These are phyloP conservation scores for Paspalum vaginatum DNA, from an alignment of 176 grass and related monocot species.

Conservation along the genomic window DNA sequence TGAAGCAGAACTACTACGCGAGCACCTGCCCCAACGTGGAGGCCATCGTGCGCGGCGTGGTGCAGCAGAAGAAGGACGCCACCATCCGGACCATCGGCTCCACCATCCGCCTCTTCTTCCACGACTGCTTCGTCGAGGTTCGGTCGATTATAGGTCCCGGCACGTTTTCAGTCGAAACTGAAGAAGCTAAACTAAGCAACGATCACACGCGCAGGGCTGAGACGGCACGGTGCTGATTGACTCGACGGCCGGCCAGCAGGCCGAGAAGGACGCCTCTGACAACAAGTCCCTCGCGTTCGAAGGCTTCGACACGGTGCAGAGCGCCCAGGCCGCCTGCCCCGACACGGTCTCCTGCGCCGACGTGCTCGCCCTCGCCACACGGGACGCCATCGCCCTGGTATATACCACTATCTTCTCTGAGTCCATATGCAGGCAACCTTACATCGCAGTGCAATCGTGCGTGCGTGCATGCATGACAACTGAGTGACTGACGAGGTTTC, in stretches of 20 bases:
- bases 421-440: no score
- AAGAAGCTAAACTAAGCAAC: no score
- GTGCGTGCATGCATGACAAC: not conserved
- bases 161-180: no score
- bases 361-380: slow-evolving; percentile 72
- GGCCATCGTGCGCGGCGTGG: slow-evolving; percentile 60
- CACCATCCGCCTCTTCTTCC: slow-evolving; percentile 88
- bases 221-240: slow-evolving; percentile 78
- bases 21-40: slow-evolving; percentile 70
- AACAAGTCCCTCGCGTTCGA: slow-evolving; percentile 65
- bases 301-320: slow-evolving; percentile 71
- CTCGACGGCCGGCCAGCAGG: slow-evolving; percentile 56
- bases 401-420: not conserved
- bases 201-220: slow-evolving; percentile 57
- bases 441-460: no score
- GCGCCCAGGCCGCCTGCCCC: slow-evolving; percentile 63
- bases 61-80: slow-evolving; percentile 36
- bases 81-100: slow-evolving; percentile 51
- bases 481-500: no score
- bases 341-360: slow-evolving; percentile 81
- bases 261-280: slow-evolving; percentile 76
- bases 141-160: no score
- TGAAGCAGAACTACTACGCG: slow-evolving; percentile 62
- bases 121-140: slow-evolving; percentile 86
- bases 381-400: slow-evolving; percentile 71